These are phyloP conservation scores for Xanthoconium separans DNA, from an alignment of 1,284 basidiomycete genomes.

Conservation along the genomic window DNA sequence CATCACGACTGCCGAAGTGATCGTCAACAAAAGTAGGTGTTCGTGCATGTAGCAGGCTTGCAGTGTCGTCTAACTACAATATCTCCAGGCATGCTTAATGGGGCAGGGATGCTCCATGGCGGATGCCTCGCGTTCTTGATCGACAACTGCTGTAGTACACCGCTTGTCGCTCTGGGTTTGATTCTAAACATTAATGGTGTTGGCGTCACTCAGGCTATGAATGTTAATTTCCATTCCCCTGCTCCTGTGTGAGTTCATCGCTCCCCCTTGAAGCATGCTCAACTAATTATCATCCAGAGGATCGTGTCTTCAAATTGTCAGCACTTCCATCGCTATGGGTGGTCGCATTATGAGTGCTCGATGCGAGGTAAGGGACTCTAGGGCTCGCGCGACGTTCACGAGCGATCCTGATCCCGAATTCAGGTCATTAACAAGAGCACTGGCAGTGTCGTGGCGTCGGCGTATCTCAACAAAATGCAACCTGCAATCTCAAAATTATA, in stretches of 20 bases:
- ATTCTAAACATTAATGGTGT: conserved; percentile 62
- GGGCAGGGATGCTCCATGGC: conserved; percentile 69
- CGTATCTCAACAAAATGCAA: conserved; percentile 69
- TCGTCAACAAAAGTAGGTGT: conserved; percentile 54
- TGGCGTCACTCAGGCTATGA: conserved; percentile 69
- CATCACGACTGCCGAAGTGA: conserved; percentile 56
- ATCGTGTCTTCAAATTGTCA: conserved; percentile 53
- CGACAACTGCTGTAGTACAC: conserved; percentile 68
- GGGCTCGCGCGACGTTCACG: conserved; percentile 23
- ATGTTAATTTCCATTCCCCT: conserved; percentile 65
- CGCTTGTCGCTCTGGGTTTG: conserved; percentile 62
- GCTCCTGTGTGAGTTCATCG: conserved; percentile 50
- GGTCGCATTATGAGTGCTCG: conserved; percentile 64
- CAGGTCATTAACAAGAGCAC: conserved; percentile 57
- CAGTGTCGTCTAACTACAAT: conserved; percentile 9
- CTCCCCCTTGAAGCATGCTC: conserved; percentile 1
- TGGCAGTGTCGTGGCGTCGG: conserved; percentile 58
- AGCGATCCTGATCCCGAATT: conserved; percentile 5
- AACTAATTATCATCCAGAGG: conserved; percentile 41
- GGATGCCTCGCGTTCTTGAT: conserved; percentile 69
- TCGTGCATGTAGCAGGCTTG: neutral
- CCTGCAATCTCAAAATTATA: conserved; percentile 42
- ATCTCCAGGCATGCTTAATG: conserved; percentile 63
- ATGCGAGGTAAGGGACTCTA: conserved; percentile 49
- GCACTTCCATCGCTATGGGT: conserved; percentile 64